A percentile compares a stretch with the other conserved stretches of the same genome.
These are phyloP conservation scores for Poa annua DNA, from an alignment of 176 grass and related monocot genomes.

Conservation along the genomic window DNA sequence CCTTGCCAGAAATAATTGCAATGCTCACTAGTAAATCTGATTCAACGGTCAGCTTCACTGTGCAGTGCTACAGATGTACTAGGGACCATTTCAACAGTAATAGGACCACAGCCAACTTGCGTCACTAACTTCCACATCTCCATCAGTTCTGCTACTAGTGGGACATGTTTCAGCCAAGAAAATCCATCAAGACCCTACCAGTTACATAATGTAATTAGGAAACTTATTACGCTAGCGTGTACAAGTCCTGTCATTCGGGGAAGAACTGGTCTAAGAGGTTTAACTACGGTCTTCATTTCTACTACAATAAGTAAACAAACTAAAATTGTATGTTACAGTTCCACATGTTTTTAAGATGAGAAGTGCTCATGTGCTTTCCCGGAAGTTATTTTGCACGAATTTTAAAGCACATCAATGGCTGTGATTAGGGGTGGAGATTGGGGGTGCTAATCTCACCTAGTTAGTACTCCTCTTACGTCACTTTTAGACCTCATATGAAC, in stretches of 20 bases:
- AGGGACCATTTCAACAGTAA: background rate
- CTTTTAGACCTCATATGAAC: too few species aligned
- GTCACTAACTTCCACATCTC: background rate
- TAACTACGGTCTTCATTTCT: background rate
- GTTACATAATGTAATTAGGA: background rate
- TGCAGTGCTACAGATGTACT: background rate
- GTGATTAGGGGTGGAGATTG: too few species aligned
- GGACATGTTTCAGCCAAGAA: slow-evolving; percentile 3
- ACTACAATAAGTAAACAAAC: background rate
- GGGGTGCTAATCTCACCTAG: too few species aligned
- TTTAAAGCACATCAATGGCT: too few species aligned
- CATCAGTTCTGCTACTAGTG: slow-evolving; percentile 8
- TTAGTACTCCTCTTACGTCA: too few species aligned
- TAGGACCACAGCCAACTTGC: slow-evolving; percentile 3
- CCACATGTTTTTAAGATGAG: background rate
- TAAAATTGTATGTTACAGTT: background rate
- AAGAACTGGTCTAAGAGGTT: background rate
- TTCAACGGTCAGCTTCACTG: background rate
- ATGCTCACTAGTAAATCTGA: background rate
- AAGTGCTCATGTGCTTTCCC: too few species aligned
- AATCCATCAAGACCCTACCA: slow-evolving; percentile 22
- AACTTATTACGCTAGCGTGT: background rate
- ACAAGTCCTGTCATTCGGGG: background rate
- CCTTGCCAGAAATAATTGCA: background rate
- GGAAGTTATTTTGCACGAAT: too few species aligned